Base-by-base conservation (phyloP, 2,329 filamentous ascomycete species). In the Stylonectria norvegica region DNA sequence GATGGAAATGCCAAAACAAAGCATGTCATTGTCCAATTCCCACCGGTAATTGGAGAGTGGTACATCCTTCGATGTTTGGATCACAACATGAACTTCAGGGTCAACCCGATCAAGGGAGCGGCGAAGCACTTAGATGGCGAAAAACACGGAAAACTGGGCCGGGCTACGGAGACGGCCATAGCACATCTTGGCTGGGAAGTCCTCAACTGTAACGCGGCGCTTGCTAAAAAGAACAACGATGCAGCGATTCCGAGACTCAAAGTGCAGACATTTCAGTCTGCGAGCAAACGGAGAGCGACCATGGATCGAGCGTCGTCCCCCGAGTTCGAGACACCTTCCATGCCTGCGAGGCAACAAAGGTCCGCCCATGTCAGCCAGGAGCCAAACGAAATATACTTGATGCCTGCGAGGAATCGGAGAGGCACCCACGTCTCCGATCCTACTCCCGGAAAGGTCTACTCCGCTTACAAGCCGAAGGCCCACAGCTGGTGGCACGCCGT, bases 21-120 rank as follows among this genome's bases (percentile, higher is more conserved):
- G 15, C 45, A 50, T 8, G 30, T 41, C 11, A 49, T 53, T 5
- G 33, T 51, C 6, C 45, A 43, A 20, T 20, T 20, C 12, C 45
- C 47, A 12, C 17, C 23, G 0, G 18, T 34, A 4, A 22, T 37
- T 7, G 38, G 19, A 4, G 35, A 29, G 16, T 53, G 40, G 23
- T 51, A 43, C 29, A 49, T 53, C 19, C n/a, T 53, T 11, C 42
- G 45, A 12, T 53, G 50, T 23, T 39, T 41, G 4, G 12, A 38
- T 3, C 50, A 53, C 28, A 20, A 43, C 7, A 17, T 43, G 8
- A 32, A 36, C 15, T 51, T 51, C 23, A 41, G 45, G 4, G 34
- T 35, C 2, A 40, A 47, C 11, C 45, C 50, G 2, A 32, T 53
- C 4, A 12, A 41, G 11, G 32, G 33, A 2, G 50, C 32, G 5